Percentiles rank a stretch among this genome's conserved stretches.
phyloP scores from a whole-genome alignment of 371 early-diverging fungal species.

The Actinomucor elegans region DNA sequence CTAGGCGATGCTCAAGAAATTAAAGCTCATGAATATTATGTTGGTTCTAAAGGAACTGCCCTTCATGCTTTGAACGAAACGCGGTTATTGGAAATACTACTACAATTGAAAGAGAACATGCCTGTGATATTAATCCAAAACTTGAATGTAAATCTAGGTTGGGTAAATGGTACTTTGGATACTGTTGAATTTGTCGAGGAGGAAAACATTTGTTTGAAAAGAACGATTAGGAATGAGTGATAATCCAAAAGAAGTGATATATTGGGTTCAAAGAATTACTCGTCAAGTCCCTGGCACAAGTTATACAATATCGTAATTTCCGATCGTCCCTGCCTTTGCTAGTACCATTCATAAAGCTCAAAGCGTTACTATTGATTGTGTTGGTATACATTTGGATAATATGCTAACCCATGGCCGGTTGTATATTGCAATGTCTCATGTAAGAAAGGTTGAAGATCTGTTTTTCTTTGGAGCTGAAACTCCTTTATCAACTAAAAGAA shows the following conservation, averaged over 20 bases:
- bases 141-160: constrained; percentile 1
- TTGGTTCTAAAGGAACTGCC: background rate
- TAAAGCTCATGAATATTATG: too few relatives aligned
- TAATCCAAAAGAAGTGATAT: too few relatives aligned
- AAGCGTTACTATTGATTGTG: background rate
- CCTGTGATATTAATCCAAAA: background rate
- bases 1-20: background rate
- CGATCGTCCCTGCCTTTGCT: constrained; percentile 2
- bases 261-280: constrained; percentile 1
- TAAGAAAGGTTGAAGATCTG: background rate
- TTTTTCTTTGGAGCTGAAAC: background rate
- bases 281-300: background rate
- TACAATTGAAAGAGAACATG: background rate
- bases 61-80: background rate
- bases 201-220: constrained; percentile 3
- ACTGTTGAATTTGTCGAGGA: background rate
- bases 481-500: background rate
- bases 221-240: background rate
- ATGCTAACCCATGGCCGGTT: constrained; percentile 12
- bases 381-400: background rate
- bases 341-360: background rate
- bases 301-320: background rate
- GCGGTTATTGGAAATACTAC: background rate
- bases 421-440: constrained; percentile 14
- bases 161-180: constrained; percentile 3